Evolutionary conservation across 176 grass and related monocot genomes (phyloP), one percentile per base, ranked within the genome.

Genomic region (Hyparrhenia diplandra): DNA sequence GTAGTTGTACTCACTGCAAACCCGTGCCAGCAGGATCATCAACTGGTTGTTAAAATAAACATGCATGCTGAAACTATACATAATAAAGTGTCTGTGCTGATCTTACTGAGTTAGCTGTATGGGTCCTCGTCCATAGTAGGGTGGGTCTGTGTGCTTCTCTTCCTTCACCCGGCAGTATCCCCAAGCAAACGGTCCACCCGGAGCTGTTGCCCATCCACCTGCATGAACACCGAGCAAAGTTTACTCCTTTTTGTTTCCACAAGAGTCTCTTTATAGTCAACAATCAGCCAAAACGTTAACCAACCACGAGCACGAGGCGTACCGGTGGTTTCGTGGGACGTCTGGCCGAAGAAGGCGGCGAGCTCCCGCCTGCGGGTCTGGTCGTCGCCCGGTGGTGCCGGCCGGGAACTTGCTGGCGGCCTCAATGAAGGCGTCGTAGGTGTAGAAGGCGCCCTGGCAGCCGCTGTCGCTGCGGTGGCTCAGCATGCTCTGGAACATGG

Each of bases 381-480:
- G 11, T 79, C 76, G 61, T 51, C 29, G 41, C 76, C 76, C 61
- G 61, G 76, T 66, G 76, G 76, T 66, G 60, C 76, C 76, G 61
- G 41, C 6, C 76, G 29, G 61, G 62, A 34, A 79, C 62, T 25
- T 79, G 64, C 3, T 27, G 4, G 85, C 77, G 62, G 47, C 16
- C 47, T 55, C 8, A 21, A 51, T 10, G 70, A 87, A 81, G 1
- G 77, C 85, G 24, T 69, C 45, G 25, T 87, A 82, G 43, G 85
- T 82, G 72, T 82, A 82, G 79, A 87, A 87, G 3, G 64, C 76
- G 61, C 79, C 72, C 43, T 70, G 3, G 76, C 47, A 51, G 5
- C 47, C 47, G 16, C 79, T 24, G 61, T 79, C 76, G 28, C 76
- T 3, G 76, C 76, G 76, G 76, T 67, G 76, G 29, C 61, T 49